A percentile compares a stretch with the other conserved stretches of the same genome.
These are phyloP conservation scores for Usnea hakonensis DNA, from an alignment of 495 filamentous ascomycete species.

Conservation along the genomic window DNA sequence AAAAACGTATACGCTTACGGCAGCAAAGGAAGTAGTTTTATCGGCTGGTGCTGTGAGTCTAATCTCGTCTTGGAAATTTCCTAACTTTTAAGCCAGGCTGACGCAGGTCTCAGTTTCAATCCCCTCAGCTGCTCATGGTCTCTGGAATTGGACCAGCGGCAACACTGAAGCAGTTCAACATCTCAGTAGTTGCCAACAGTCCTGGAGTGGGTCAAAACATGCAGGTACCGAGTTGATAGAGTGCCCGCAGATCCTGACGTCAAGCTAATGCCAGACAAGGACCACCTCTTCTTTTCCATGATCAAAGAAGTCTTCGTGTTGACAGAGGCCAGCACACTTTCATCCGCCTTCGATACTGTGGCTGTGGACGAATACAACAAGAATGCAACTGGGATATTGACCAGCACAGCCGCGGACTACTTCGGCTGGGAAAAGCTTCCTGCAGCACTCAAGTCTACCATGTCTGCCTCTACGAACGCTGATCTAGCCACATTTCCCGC, in stretches of 20 bases:
- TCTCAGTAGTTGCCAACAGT: constrained; percentile 36
- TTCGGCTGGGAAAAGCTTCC: constrained; percentile 35
- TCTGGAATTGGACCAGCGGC: constrained; percentile 42
- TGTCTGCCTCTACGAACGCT: constrained; percentile 12
- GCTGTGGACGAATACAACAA: constrained; percentile 14
- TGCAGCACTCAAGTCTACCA: constrained; percentile 14
- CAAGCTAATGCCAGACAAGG: not conserved
- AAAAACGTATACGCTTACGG: constrained; percentile 34
- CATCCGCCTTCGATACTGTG: constrained; percentile 1
- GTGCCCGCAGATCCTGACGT: not conserved
- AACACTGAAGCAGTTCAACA: constrained; percentile 31
- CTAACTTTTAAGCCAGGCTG: not conserved
- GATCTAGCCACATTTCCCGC: constrained; percentile 29
- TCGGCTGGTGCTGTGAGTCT: constrained; percentile 36
- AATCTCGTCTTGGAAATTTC: not conserved
- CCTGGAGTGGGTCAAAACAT: constrained; percentile 43
- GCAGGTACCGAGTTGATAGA: not conserved
- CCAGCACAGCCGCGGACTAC: constrained; percentile 23
- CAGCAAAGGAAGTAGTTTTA: constrained; percentile 49
- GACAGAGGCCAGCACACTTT: not conserved
- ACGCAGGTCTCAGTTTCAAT: constrained; percentile 29
- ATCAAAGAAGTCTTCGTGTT: not conserved
- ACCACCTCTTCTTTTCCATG: not conserved
- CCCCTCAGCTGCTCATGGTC: constrained; percentile 47
- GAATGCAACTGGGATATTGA: constrained; percentile 20